Base-by-base conservation (phyloP, 208 protist species). In the Leishmania braziliensis region DNA sequence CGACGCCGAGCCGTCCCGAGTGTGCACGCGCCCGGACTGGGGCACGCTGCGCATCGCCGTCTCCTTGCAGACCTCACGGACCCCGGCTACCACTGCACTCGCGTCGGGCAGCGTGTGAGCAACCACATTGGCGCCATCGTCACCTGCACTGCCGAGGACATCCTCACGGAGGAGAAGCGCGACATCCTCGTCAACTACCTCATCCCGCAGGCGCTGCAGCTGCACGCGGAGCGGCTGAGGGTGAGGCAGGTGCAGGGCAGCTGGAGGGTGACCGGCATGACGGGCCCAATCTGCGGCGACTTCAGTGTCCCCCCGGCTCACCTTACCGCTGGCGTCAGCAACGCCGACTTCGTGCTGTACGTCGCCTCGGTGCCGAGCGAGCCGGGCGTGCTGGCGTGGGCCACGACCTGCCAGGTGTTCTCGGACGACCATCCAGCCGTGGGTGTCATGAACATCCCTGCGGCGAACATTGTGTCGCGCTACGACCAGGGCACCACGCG, bases 341-440 rank as follows among this genome's bases (percentile, higher is more conserved):
- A 84, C 58, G 68, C 77, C 12, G 92, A 97, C 83, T 91, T 93
- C 62, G 70, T 95, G 23, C 10, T 97, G 23, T 96, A 95, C 87
- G 86, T 95, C 0, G 60, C 88, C 3, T 75, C 92, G 8, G 90
- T 77, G 9, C 88, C 89, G 10, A 81, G 73, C 0, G 3, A 6
- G 10, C 29, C 51, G 14, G 68, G 43, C 12, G 75, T 76, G 26
- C 10, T 80, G 23, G 84, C 89, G 58, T 96, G 92, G 88, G 85
- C 93, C 8, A 68, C 33, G 46, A 60, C 85, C 9, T 97, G 93
- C 74, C 75, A 82, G 18, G 74, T 78, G 66, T 48, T 83, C n/a
- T 9, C 54, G 0, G 70, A 76, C 48, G 51, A 54, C 5, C 86
- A 75, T 0, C 89, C 90, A 16, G 39, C 89, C 33, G 76, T 89